phyloP scores from a whole-genome alignment of 116 monocot genomes.

The Papilionanthe hybrid region DNA sequence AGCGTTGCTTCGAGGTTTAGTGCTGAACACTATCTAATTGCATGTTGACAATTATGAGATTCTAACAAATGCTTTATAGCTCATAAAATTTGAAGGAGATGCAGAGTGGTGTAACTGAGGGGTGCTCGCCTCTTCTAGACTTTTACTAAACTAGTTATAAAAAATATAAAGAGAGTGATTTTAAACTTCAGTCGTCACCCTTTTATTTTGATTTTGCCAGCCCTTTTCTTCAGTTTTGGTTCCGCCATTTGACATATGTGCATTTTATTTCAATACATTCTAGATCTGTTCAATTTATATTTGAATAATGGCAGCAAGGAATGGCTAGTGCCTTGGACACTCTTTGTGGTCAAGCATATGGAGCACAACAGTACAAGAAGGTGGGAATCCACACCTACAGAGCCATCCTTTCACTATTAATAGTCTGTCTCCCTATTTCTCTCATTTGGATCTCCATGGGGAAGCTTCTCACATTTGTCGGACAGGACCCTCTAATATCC shows the following conservation, averaged over 20 bases:
- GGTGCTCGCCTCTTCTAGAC: too few species aligned
- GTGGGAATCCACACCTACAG: conserved; percentile 52
- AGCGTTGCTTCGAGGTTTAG: background rate
- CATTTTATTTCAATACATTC: background rate
- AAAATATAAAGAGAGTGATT: too few species aligned
- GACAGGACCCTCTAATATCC: conserved; percentile 59
- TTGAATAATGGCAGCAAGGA: conserved; percentile 39
- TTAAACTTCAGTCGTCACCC: too few species aligned
- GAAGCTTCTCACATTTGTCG: conserved; percentile 35
- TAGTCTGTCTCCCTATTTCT: conserved; percentile 22
- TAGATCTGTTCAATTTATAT: background rate
- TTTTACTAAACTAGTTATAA: too few species aligned
- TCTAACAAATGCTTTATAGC: background rate
- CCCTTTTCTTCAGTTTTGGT: too few species aligned
- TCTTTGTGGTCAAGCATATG: conserved; percentile 88
- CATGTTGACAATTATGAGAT: background rate
- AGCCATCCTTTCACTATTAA: conserved; percentile 56
- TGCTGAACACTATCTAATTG: background rate
- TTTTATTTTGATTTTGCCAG: too few species aligned
- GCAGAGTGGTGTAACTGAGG: too few species aligned
- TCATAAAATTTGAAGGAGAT: background rate
- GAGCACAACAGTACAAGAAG: conserved; percentile 73
- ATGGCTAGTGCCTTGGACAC: conserved; percentile 86
- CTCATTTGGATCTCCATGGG: conserved; percentile 43
- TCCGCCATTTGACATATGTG: too few species aligned